Percentiles rank a stretch among this genome's conserved stretches.
phyloP scores from a whole-genome alignment of 2,329 filamentous ascomycete genomes.

The Coleophoma eucalyptorum region DNA sequence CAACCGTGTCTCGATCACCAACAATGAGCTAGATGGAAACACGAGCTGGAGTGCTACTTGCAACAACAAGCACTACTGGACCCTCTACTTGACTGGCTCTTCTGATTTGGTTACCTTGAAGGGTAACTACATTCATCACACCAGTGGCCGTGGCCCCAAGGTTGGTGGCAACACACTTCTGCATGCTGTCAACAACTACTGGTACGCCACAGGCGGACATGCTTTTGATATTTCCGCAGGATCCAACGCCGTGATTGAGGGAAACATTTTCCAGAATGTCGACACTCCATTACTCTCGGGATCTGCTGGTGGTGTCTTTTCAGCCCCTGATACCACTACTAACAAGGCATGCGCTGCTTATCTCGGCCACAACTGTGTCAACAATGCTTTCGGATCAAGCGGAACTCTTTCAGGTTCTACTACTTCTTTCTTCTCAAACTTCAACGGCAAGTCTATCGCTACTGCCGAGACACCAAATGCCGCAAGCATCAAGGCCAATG shows the following conservation, averaged over 20 bases:
- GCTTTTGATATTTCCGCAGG: slow-evolving; percentile 35
- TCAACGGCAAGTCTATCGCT: slow-evolving; percentile 25
- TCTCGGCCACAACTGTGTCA: slow-evolving; percentile 14
- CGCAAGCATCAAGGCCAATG: slow-evolving; percentile 25
- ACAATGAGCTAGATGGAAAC: slow-evolving; percentile 40
- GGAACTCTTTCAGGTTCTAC: slow-evolving; percentile 25
- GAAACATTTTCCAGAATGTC: slow-evolving; percentile 40
- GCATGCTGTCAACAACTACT: slow-evolving; percentile 41
- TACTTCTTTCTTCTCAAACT: slow-evolving; percentile 25
- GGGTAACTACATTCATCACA: slow-evolving; percentile 40
- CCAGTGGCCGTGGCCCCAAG: slow-evolving; percentile 39
- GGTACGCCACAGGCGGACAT: slow-evolving; percentile 36
- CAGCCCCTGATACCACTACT: slow-evolving; percentile 10
- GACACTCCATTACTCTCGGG: slow-evolving; percentile 24
- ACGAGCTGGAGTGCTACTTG: slow-evolving; percentile 39
- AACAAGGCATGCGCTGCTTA: slow-evolving; percentile 12
- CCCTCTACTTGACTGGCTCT: slow-evolving; percentile 34
- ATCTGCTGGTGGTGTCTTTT: slow-evolving; percentile 14
- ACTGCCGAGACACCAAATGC: slow-evolving; percentile 19
- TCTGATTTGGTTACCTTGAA: slow-evolving; percentile 37
- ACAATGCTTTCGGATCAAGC: slow-evolving; percentile 16
- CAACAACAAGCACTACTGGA: slow-evolving; percentile 44
- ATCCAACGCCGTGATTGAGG: slow-evolving; percentile 34
- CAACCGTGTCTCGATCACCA: slow-evolving; percentile 39
- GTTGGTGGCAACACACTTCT: slow-evolving; percentile 32